A percentile compares a stretch with the other conserved stretches of the same genome.
Evolutionary conservation across 768 basidiomycete species (phyloP).

Genomic region (Xanthoconium stramineum): DNA sequence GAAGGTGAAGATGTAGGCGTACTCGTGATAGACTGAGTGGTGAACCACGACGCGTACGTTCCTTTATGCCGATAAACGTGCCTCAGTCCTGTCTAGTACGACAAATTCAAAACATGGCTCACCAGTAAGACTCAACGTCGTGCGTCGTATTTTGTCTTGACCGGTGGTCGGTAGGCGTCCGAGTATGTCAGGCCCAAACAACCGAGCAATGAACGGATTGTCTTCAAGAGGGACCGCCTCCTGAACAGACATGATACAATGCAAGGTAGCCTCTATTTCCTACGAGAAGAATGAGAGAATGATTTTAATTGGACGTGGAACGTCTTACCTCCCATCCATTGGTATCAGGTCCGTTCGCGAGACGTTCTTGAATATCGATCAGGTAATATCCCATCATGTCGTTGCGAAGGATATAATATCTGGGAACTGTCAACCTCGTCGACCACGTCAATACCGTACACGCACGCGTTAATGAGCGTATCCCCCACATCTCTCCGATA

Average conservation of each 20-base stretch:
- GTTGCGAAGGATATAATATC: constrained; percentile 83
- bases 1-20: constrained; percentile 33
- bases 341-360: constrained; percentile 41
- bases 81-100: neutral
- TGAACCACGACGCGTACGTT: constrained; percentile 78
- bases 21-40: constrained; percentile 40
- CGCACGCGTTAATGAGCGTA: constrained; percentile 84
- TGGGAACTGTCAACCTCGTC: constrained; percentile 28
- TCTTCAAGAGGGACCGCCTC: constrained; percentile 74
- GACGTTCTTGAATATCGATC: constrained; percentile 53
- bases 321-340: constrained; percentile 74
- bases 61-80: constrained; percentile 37
- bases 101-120: constrained; percentile 15
- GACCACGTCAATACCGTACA: constrained; percentile 2
- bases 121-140: constrained; percentile 76
- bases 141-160: constrained; percentile 64
- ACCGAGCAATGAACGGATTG: constrained; percentile 49
- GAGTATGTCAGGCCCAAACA: constrained; percentile 75
- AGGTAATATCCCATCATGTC: constrained; percentile 77
- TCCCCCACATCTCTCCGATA: constrained; percentile 87
- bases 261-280: constrained; percentile 84
- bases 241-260: constrained; percentile 82
- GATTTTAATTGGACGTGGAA: neutral
- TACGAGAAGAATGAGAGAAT: constrained; percentile 29
- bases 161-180: constrained; percentile 65